Base-by-base conservation (phyloP, 2,329 filamentous ascomycete genomes). In the Diaporthe eres region DNA sequence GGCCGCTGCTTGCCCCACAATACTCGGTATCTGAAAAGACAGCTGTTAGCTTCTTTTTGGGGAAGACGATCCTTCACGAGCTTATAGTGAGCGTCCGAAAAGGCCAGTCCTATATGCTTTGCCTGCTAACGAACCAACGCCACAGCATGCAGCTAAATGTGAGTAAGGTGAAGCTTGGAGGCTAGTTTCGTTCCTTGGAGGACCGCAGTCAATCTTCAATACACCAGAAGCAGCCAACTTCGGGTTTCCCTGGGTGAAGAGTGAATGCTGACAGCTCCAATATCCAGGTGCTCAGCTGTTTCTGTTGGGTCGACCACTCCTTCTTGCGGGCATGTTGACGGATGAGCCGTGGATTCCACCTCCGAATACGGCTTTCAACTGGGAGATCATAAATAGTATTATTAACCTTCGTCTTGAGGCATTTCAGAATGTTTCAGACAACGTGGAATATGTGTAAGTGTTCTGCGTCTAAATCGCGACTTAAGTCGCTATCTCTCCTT, bases 131-230 rank as follows among this genome's bases (percentile, higher is more conserved):
- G 9, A 49, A 19, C 1, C 7, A 10, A 51, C 13, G 17, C 4
- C 28, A 15, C 22, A 68, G 63, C 63, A 68, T 68, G 63, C 63
- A 51, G 63, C 31, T 39, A 31, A 44, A 25, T 37, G 63, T 68
- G 4, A 68, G 63, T 68, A 37, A 19, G 37, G 13, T 28, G 10
- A 28, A 44, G 8, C 15, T 12, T 8, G 22, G n/a, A 22, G 34
- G 8, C 25, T 28, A 2, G 15, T 10, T 8, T 42, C 1, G 22
- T 19, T 28, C 58, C 22, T 42, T 61, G 13, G n/a, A 17, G 39
- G 37, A 61, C 37, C 1, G 4, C 2, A 51, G 7, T 19, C 6
- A 13, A 42, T 1, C 8, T 42, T 5, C 4, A 3, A 51, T 17
- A 12, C 19, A 10, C 13, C 15, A 19, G 22, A 5, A 42, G 37